Evolutionary conservation across 2,329 filamentous ascomycete species (phyloP).

Genomic region (Xylaria sp.): DNA sequence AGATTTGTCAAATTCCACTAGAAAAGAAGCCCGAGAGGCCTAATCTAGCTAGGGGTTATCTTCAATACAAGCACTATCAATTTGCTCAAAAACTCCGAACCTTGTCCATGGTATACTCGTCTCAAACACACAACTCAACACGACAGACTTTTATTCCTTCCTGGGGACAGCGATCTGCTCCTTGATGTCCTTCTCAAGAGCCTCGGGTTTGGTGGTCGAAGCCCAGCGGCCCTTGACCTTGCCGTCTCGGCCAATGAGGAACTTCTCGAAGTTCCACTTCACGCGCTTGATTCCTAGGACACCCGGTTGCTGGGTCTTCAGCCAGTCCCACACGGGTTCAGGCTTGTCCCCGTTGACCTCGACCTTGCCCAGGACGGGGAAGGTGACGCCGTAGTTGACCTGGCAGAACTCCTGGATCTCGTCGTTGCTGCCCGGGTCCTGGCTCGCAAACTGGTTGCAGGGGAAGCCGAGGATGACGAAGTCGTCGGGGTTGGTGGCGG

Average conservation of each 20-base stretch:
- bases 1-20: not conserved
- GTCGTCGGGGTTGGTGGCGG: constrained; percentile 73
- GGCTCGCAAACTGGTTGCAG: constrained; percentile 95
- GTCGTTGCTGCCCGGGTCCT: constrained; percentile 82
- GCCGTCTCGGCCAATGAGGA: constrained; percentile 86
- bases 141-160: constrained; percentile 51
- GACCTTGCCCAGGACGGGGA: constrained; percentile 91
- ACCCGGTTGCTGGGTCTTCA: constrained; percentile 79
- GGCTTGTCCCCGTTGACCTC: constrained; percentile 91
- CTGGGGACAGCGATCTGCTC: constrained; percentile 71
- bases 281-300: constrained; percentile 87
- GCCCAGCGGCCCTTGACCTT: constrained; percentile 88
- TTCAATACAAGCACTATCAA: constrained; percentile 41
- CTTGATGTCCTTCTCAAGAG: constrained; percentile 77
- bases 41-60: constrained; percentile 34
- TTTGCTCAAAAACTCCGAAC: constrained; percentile 34
- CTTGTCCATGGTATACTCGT: constrained; percentile 24
- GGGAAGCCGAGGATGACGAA: constrained; percentile 95
- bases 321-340: constrained; percentile 81
- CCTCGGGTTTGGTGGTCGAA: constrained; percentile 86
- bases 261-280: constrained; percentile 99
- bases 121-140: constrained; percentile 13
- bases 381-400: constrained; percentile 91
- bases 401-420: constrained; percentile 88
- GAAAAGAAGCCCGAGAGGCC: not conserved